These are phyloP conservation scores for cucumber (Cucumis sativus) DNA, from an alignment of 306 rosid genomes.

Conservation along the genomic window DNA sequence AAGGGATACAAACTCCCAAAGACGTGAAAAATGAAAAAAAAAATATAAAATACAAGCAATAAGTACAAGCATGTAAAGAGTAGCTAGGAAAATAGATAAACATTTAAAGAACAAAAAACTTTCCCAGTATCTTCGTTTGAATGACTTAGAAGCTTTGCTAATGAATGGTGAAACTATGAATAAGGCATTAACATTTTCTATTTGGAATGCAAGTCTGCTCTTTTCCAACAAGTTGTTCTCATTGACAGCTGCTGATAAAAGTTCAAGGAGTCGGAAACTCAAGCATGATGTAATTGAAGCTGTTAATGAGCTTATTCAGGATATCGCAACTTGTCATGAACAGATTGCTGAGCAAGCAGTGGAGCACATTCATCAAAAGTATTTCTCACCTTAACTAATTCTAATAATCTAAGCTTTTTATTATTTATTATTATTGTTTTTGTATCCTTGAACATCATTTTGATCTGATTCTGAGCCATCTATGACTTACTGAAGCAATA, in stretches of 20 bases:
- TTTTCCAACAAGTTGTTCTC: slow-evolving; percentile 2
- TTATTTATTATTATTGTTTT: neutral
- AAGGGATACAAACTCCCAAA: too few species aligned
- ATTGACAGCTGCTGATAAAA: slow-evolving; percentile 74
- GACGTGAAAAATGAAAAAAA: too few species aligned
- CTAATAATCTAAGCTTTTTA: neutral
- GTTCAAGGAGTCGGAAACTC: slow-evolving; percentile 64
- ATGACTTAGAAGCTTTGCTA: too few species aligned
- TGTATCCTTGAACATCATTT: neutral
- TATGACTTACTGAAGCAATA: neutral
- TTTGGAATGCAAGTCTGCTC: neutral
- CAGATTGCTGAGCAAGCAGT: slow-evolving; percentile 98
- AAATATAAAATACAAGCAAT: too few species aligned
- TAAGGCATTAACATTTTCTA: neutral
- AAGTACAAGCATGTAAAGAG: too few species aligned
- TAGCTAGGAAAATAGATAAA: too few species aligned
- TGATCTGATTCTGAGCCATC: neutral
- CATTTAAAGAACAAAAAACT: too few species aligned
- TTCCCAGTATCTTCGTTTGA: too few species aligned
- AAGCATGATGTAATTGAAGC: slow-evolving; percentile 99
- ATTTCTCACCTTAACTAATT: neutral
- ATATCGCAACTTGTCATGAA: slow-evolving; percentile 74
- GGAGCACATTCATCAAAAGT: slow-evolving; percentile 99
- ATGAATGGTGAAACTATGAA: neutral
- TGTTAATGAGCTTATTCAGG: slow-evolving; percentile 91